Percentiles rank a stretch among this genome's conserved stretches.
These are phyloP conservation scores for Rhizopogon roseolus DNA, from an alignment of 768 basidiomycete genomes.

Conservation along the genomic window DNA sequence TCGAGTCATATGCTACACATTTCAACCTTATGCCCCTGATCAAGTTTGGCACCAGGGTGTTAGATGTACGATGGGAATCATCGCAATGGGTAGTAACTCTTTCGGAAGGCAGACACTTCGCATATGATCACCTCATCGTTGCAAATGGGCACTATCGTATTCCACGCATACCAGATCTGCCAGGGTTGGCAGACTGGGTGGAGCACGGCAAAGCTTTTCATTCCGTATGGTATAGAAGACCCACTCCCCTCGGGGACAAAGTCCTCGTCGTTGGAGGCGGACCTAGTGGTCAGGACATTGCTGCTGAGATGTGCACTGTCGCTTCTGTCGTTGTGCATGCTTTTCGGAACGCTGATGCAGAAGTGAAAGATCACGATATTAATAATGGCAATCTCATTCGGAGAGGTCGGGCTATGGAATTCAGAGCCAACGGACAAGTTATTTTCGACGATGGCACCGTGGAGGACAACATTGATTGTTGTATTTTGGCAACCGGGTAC, in stretches of 20 bases:
- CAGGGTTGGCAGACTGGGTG: constrained; percentile 60
- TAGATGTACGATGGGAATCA: constrained; percentile 34
- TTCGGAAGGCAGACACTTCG: constrained; percentile 29
- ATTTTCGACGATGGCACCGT: constrained; percentile 54
- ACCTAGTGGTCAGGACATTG: too few relatives aligned
- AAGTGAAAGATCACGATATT: neutral
- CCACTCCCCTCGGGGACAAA: constrained; percentile 31
- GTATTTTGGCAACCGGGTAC: constrained; percentile 77
- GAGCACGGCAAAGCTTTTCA: constrained; percentile 49
- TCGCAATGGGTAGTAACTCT: constrained; percentile 45
- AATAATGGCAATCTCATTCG: constrained; percentile 32
- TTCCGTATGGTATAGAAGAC: constrained; percentile 63
- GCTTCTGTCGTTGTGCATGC: constrained; percentile 45
- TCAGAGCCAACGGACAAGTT: constrained; percentile 40
- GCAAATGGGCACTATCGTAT: constrained; percentile 71
- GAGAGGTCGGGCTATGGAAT: constrained; percentile 39
- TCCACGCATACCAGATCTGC: constrained; percentile 56
- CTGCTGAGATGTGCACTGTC: constrained; percentile 27
- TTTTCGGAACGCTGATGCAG: constrained; percentile 38
- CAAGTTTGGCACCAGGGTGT: constrained; percentile 53
- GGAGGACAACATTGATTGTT: constrained; percentile 53
- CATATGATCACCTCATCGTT: constrained; percentile 64
- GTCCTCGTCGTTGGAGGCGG: constrained; percentile 13
- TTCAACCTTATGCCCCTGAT: constrained; percentile 27
- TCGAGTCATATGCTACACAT: too few relatives aligned